Conservation (phyloP, 1,284 basidiomycete species). For the Psilocybe mexicana region DNA sequence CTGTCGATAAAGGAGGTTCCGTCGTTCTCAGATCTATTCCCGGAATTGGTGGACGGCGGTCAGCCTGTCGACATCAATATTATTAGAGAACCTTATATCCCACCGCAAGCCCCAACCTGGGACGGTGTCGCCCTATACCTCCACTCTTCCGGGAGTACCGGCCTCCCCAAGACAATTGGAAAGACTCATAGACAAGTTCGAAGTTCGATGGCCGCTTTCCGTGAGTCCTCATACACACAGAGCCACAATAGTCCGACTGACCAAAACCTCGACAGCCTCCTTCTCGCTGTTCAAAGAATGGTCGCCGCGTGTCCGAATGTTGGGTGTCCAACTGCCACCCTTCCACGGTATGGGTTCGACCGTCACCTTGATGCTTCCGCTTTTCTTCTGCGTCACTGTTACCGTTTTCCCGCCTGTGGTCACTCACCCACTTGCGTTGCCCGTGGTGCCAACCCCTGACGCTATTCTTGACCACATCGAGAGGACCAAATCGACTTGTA, state of each 20-base stretch:
- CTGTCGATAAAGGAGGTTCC: constrained; percentile 28
- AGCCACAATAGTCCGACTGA: not conserved
- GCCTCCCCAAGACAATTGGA: constrained; percentile 23
- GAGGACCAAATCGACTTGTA: constrained; percentile 22
- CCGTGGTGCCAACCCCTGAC: constrained; percentile 25
- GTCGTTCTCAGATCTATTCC: constrained; percentile 21
- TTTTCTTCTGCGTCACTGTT: constrained; percentile 20
- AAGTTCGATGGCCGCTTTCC: constrained; percentile 14
- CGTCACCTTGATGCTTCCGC: constrained; percentile 22
- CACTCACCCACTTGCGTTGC: constrained; percentile 15
- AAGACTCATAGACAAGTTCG: constrained; percentile 14
- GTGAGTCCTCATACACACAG: constrained; percentile 2
- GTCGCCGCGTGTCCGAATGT: constrained; percentile 17
- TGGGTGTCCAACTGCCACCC: constrained; percentile 28
- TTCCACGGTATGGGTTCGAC: constrained; percentile 30
- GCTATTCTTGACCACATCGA: constrained; percentile 29
- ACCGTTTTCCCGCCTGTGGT: constrained; percentile 30
- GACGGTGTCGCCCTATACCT: constrained; percentile 18
- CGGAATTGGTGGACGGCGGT: constrained; percentile 23
- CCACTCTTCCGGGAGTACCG: constrained; percentile 28
- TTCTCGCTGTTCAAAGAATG: not conserved
- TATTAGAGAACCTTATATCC: not conserved
- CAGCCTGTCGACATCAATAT: constrained; percentile 19
- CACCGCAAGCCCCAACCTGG: not conserved
- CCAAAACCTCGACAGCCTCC: not conserved